Base-by-base conservation (phyloP, 2,329 filamentous ascomycete genomes). In the Akanthomyces uredinophilus region DNA sequence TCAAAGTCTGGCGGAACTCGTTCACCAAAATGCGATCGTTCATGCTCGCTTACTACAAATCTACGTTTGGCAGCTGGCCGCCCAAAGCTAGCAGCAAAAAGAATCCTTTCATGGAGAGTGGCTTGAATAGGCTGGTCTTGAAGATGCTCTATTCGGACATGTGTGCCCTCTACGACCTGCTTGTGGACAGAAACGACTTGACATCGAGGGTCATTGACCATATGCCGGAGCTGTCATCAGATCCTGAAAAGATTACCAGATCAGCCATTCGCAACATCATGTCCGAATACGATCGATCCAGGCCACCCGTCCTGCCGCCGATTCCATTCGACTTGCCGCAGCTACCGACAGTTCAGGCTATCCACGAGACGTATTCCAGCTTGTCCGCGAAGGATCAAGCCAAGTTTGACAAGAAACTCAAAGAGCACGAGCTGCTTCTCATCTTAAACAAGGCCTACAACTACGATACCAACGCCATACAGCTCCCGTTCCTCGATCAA, bases 51-150 rank as follows among this genome's bases (percentile, higher is more conserved):
- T 88, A 92, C 73, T 86, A 86, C 71, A 87, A 84, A 72, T 70
- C 77, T 14, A 77, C 78, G 4, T 83, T 87, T 61, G 83, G 83
- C 22, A 87, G 82, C 72, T 96, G 94, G 94, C 93, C 95, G 2
- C 94, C 95, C 10, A 96, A 95, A 73, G 92, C 92, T 2, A 89
- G 84, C 69, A 94, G 87, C 68, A 96, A 96, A 81, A 96, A 96
- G 82, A 96, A 96, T 71, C 84, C 88, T 1, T 91, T 96, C 66
- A 88, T 90, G 32, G 92, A 93, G 68, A 90, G 87, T 67, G 94
- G 94, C 0, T 81, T 98, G 24, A 97, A 97, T 73, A 84, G 95
- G 27, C 76, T 92, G 50, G 91, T 96, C 6, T 79, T 97, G 47
- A 86, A 87, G 70, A 87, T 91, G 49, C 77, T 98, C 10, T 98